phyloP scores from a whole-genome alignment of 2,329 filamentous ascomycete genomes.

The Cladosporium sphaerospermum region DNA sequence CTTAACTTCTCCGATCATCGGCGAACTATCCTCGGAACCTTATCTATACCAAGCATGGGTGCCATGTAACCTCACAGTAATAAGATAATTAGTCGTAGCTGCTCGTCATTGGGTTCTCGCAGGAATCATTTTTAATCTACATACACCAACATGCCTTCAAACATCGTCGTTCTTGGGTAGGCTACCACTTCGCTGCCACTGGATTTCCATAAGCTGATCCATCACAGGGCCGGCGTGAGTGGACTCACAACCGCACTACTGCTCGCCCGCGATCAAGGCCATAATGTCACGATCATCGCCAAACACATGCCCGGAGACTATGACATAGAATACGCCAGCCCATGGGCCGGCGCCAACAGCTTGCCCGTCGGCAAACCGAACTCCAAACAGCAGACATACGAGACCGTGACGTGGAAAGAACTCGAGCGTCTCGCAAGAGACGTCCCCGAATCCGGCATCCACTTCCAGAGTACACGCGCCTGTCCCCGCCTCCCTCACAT shows the following conservation, averaged over 20 bases:
- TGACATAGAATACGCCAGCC: conserved; percentile 82
- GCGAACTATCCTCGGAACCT: too few relatives aligned
- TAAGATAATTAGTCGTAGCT: too few relatives aligned
- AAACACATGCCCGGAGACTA: conserved; percentile 95
- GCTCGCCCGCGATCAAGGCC: conserved; percentile 50
- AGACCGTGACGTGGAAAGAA: conserved; percentile 41
- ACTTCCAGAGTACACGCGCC: conserved; percentile 53
- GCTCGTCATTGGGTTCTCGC: too few relatives aligned
- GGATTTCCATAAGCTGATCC: conserved; percentile 4
- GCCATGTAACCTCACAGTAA: too few relatives aligned
- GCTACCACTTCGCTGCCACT: conserved; percentile 14
- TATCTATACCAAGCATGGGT: too few relatives aligned
- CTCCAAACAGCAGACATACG: conserved; percentile 31
- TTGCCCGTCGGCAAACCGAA: conserved; percentile 46
- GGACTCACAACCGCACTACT: conserved; percentile 60
- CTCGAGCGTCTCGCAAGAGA: conserved; percentile 45
- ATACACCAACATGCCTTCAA: conserved; percentile 13
- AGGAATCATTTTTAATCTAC: too few relatives aligned
- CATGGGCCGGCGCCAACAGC: conserved; percentile 81
- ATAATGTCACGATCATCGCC: conserved; percentile 64
- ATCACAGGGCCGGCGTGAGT: conserved; percentile 55
- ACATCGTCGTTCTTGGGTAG: conserved; percentile 46
- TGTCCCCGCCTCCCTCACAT: not conserved
- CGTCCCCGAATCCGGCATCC: conserved; percentile 70
- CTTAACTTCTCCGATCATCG: too few relatives aligned